Base-by-base conservation (phyloP, 768 basidiomycete species). In the Lactarius quietus region DNA sequence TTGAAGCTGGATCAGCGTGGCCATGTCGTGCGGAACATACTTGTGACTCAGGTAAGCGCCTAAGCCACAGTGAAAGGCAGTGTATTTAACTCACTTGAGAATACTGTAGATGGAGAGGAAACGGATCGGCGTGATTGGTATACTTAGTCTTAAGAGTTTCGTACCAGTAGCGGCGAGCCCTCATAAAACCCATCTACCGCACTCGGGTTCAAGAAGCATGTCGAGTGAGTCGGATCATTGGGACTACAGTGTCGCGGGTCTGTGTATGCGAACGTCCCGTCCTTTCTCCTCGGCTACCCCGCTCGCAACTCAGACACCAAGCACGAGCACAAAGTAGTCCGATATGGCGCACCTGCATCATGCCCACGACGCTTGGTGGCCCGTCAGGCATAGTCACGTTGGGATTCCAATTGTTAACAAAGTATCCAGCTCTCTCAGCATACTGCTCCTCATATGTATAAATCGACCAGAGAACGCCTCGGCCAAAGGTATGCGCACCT, bases 191-290 rank as follows among this genome's bases (percentile, higher is more conserved):
- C 86, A 71, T 88, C 86, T 14, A 78, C 72, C 36, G 82, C 82
- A 18, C 74, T 78, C 14, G 83, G 80, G 66, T 86, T 81, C 64
- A 88, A 72, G 75, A 84, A 87, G 68, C 86, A 88, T 0, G 84
- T 85, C 1, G 86, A 79, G 28, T 79, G 75, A 3, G 73, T 73
- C 0, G 86, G 86, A 68, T 87, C 86, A 64, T 88, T 82, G 48
- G 84, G 78, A 69, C 85, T 86, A 70, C 86, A 88, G 70, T 87
- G 86, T 41, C 86, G 76, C 4, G 86, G 86, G 72, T 88, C 86
- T 1, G 86, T 88, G 65, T 80, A 85, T 70, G 83, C 84, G 74
- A 83, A 88, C 0, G 80, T 81, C 5, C 86, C 86, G 68, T 85
- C 79, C 1, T 78, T 78, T 61, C 82, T 83, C 20, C 82, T 79